Base-by-base conservation (phyloP, 768 basidiomycete species). In the Astraeus odoratus region DNA sequence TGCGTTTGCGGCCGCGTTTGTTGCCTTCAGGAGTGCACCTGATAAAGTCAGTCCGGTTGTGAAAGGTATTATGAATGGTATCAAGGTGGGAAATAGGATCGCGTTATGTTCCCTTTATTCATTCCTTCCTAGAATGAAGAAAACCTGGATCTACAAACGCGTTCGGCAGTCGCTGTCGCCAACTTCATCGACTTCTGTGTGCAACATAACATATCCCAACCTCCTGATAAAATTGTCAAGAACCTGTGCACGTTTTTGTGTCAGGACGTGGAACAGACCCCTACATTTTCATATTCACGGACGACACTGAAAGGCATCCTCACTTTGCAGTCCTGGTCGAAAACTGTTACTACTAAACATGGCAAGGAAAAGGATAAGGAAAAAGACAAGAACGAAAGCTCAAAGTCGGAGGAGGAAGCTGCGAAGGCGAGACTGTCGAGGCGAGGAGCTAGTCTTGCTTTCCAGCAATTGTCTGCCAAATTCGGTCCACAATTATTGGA, bases 231-330 rank as follows among this genome's bases (percentile, higher is more conserved):
- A 72, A 90, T 99, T 46, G 81, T 98, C 51, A 92, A 91, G 69
- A 99, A 99, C 60, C 78, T 98, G 7, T 95, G 91, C 69, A 93
- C 90, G 0, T 98, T 98, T 67, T 70, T 98, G 5, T 98, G 95
- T 58, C 89, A 92, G 56, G 96, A 99, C 60, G 74, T 78, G 7
- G 81, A 85, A 33, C 78, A 86, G 43, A 96, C 93, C 0, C 96
- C 96, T 3, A 83, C 95, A 1, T 98, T 98, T 59, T 75, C 83
- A 1, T 77, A 75, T 55, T 69, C 72, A 7, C 77, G 80, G 41
- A 79, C 78, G 48, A 61, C 73, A 16, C 64, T 67, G 39, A 77
- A 84, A 15, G 92, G 87, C 1, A 86, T 97, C 30, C 68, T 95
- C 16, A 88, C 91, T 2, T 81, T 93, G 56, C 72, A 75, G 42